A percentile compares a stretch with the other conserved stretches of the same genome.
phyloP scores from a whole-genome alignment of 148 eudicot species.

The Euryodendron excelsum region DNA sequence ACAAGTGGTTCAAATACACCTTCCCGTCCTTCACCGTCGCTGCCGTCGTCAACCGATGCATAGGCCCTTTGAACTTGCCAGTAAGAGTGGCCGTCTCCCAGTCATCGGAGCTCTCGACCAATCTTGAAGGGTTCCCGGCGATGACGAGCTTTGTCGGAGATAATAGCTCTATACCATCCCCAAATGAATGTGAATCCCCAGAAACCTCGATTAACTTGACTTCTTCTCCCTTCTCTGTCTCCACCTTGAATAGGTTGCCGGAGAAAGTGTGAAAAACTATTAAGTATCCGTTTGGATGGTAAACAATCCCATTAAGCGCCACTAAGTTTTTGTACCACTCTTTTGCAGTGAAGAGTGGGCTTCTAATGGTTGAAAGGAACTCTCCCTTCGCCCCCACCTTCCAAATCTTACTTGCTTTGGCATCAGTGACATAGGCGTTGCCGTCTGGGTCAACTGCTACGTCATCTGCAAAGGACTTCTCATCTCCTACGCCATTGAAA shows the following conservation, averaged over 20 bases:
- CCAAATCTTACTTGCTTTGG: constrained; percentile 65
- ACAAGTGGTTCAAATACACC: constrained; percentile 63
- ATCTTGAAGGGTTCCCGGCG: constrained; percentile 57
- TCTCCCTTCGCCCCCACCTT: constrained; percentile 62
- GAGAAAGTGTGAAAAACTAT: constrained; percentile 67
- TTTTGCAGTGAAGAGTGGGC: constrained; percentile 69
- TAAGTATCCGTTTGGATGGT: constrained; percentile 81
- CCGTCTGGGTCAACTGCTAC: constrained; percentile 76
- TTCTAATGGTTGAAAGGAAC: constrained; percentile 37
- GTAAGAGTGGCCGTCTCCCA: constrained; percentile 65
- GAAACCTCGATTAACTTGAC: constrained; percentile 52
- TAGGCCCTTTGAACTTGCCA: constrained; percentile 42
- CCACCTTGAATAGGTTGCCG: constrained; percentile 65
- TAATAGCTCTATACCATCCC: constrained; percentile 74
- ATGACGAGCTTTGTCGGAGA: constrained; percentile 70
- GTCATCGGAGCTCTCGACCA: constrained; percentile 69
- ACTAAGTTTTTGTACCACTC: constrained; percentile 73
- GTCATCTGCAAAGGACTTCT: constrained; percentile 76
- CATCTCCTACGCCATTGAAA: constrained; percentile 42
- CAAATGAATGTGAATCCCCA: constrained; percentile 44
- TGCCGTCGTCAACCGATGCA: constrained; percentile 60
- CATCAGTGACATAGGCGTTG: constrained; percentile 81
- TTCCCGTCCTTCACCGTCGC: constrained; percentile 78
- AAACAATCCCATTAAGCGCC: constrained; percentile 77
- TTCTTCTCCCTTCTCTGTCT: constrained; percentile 23